Percentiles rank a stretch among this genome's conserved stretches.
Conservation (phyloP, 2,329 filamentous ascomycete species). For the Aureobasidium subglaciale region DNA sequence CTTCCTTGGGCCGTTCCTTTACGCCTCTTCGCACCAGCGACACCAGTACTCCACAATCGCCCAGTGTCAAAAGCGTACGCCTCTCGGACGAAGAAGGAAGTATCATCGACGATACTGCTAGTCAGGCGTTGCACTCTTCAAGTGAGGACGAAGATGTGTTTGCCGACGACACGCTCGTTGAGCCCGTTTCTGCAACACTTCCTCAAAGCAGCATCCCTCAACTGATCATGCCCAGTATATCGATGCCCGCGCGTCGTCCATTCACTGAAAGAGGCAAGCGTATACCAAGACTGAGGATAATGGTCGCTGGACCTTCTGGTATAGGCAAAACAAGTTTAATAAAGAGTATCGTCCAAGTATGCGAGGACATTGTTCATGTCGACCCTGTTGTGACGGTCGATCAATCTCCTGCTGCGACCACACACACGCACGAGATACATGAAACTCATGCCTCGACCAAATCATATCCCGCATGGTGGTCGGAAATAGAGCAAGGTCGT, state of each 20-base stretch:
- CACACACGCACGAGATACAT: conserved; percentile 23
- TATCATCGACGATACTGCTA: conserved; percentile 47
- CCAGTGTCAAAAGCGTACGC: conserved; percentile 51
- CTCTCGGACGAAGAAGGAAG: conserved; percentile 51
- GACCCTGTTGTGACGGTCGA: conserved; percentile 46
- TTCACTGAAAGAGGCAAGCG: conserved; percentile 82
- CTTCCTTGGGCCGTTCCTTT: conserved; percentile 33
- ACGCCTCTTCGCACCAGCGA: conserved; percentile 43
- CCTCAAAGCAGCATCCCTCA: conserved; percentile 51
- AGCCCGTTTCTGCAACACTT: conserved; percentile 22
- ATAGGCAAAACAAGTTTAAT: conserved; percentile 83
- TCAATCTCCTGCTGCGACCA: conserved; percentile 13
- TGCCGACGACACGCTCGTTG: conserved; percentile 29
- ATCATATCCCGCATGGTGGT: conserved; percentile 83
- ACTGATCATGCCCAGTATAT: conserved; percentile 95
- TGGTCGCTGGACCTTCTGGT: conserved; percentile 76
- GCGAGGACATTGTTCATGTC: conserved; percentile 89
- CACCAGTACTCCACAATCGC: conserved; percentile 54
- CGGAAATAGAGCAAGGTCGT: conserved; percentile 62
- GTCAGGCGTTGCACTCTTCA: conserved; percentile 48
- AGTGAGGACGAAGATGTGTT: conserved; percentile 49
- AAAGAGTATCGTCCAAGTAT: conserved; percentile 76
- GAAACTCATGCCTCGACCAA: conserved; percentile 42
- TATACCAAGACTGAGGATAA: conserved; percentile 80
- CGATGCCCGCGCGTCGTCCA: conserved; percentile 78